Percentiles rank a stretch among this genome's conserved stretches.
Conservation (phyloP, 2,329 filamentous ascomycete species). For the Monosporascus cannonballus region DNA sequence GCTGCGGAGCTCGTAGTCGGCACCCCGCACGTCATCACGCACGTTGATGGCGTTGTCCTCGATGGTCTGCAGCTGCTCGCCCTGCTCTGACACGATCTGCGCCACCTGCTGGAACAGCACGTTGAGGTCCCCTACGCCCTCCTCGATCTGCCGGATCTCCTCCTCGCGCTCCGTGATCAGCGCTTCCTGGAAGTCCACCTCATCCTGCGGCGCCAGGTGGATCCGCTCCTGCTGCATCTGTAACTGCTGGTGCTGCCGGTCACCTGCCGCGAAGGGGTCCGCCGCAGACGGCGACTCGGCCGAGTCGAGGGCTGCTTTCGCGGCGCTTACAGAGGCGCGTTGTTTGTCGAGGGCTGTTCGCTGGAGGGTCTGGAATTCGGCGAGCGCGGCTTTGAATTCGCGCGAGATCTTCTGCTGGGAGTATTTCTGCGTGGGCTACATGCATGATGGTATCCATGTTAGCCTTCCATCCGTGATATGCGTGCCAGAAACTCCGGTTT, state of each 20-base stretch:
- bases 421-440: constrained; percentile 87
- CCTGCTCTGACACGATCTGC: constrained; percentile 92
- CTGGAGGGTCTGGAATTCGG: constrained; percentile 91
- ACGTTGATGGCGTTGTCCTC: constrained; percentile 82
- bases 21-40: constrained; percentile 73
- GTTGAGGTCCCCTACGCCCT: constrained; percentile 90
- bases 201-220: constrained; percentile 81
- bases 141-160: constrained; percentile 96
- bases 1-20: constrained; percentile 76
- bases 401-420: constrained; percentile 91
- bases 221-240: constrained; percentile 69
- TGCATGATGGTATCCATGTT: constrained; percentile 4
- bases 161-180: constrained; percentile 94
- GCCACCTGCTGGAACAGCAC: constrained; percentile 97
- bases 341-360: constrained; percentile 87
- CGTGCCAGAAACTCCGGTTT: background rate
- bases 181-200: constrained; percentile 95
- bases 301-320: constrained; percentile 71
- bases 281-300: constrained; percentile 32
- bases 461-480: background rate
- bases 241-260: constrained; percentile 45
- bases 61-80: constrained; percentile 81
- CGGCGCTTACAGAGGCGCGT: constrained; percentile 76
- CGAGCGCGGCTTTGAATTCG: constrained; percentile 83
- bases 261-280: constrained; percentile 20